A percentile compares a stretch with the other conserved stretches of the same genome.
These are phyloP conservation scores for Avena insularis DNA, from an alignment of 176 grass and related monocot genomes.

Conservation along the genomic window DNA sequence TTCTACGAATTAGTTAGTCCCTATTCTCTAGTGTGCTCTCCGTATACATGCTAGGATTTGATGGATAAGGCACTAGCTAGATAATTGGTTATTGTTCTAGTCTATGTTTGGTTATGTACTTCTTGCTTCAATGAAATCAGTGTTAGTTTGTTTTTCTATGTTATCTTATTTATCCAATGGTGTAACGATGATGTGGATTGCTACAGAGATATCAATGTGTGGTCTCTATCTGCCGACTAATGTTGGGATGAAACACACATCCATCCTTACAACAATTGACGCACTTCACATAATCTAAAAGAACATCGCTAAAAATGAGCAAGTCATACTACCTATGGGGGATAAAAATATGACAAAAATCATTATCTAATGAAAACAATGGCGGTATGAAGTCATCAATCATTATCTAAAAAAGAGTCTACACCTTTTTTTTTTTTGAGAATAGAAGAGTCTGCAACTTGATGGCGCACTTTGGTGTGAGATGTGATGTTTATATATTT, in stretches of 20 bases:
- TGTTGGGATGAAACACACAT: background rate
- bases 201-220: background rate
- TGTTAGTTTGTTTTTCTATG: background rate
- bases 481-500: too few species aligned
- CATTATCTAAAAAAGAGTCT: too few species aligned
- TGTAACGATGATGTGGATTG: background rate
- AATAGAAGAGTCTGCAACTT: too few species aligned
- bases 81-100: background rate
- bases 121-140: background rate
- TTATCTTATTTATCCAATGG: background rate
- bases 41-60: background rate
- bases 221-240: background rate
- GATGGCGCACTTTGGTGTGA: too few species aligned
- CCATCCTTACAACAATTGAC: background rate
- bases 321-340: background rate
- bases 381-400: too few species aligned
- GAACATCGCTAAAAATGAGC: background rate
- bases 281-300: background rate
- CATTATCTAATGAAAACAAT: too few species aligned
- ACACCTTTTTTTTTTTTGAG: too few species aligned
- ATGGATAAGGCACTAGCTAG: background rate
- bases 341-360: too few species aligned
- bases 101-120: background rate
- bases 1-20: background rate
- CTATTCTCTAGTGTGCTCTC: too few species aligned